These are phyloP conservation scores for Casaregolazyma suthepensis DNA, from an alignment of 1,139 yeast species.

Conservation along the genomic window DNA sequence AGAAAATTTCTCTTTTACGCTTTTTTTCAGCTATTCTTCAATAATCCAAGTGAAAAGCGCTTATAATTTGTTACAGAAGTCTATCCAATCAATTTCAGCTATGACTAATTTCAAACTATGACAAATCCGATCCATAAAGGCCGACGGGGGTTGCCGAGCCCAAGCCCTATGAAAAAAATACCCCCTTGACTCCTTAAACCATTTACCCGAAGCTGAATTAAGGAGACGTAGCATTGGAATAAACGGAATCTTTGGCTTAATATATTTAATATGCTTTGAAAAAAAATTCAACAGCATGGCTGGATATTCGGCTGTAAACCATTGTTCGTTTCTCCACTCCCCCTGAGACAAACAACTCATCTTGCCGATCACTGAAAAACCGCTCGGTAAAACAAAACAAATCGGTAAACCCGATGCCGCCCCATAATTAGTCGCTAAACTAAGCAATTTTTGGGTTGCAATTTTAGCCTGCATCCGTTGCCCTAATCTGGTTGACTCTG, in stretches of 20 bases:
- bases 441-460: neutral
- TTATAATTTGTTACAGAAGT: too few relatives aligned
- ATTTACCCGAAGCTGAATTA: neutral
- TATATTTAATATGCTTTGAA: too few relatives aligned
- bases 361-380: too few relatives aligned
- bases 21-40: too few relatives aligned
- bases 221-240: neutral
- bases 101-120: neutral
- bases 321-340: too few relatives aligned
- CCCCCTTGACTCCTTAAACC: neutral
- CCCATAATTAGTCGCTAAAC: neutral
- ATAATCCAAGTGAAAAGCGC: too few relatives aligned
- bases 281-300: neutral
- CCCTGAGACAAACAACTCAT: too few relatives aligned
- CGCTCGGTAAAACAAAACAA: neutral
- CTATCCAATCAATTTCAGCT: neutral
- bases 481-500: neutral
- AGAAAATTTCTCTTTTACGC: too few relatives aligned
- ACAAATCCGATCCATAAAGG: neutral
- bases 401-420: neutral
- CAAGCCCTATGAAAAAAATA: neutral
- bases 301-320: neutral
- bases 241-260: too few relatives aligned
- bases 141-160: neutral
- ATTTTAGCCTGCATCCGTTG: neutral